Conservation (phyloP, 2,329 filamentous ascomycete species). For the Alternaria infectoria region DNA sequence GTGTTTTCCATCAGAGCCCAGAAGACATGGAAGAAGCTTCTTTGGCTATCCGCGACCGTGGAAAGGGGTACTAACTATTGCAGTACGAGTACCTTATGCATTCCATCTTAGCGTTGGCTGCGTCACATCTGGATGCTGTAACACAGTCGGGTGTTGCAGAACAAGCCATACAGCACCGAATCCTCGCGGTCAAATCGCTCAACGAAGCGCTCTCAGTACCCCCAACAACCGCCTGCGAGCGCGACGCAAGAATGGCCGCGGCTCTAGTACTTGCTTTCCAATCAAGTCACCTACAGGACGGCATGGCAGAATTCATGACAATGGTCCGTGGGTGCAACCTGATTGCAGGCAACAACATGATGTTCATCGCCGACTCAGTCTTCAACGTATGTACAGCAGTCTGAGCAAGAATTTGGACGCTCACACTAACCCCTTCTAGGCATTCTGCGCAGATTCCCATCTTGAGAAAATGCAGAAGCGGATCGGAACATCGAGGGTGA, state of each 20-base stretch:
- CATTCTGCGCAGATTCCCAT: slow-evolving; percentile 42
- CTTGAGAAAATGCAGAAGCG: slow-evolving; percentile 39
- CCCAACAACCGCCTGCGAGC: slow-evolving; percentile 38
- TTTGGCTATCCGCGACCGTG: not conserved
- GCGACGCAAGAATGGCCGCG: slow-evolving; percentile 47
- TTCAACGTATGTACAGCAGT: slow-evolving; percentile 33
- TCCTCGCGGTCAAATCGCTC: slow-evolving; percentile 65
- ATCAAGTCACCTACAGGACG: slow-evolving; percentile 47
- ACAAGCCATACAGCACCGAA: slow-evolving; percentile 68
- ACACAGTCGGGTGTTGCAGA: slow-evolving; percentile 59
- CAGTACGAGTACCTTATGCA: slow-evolving; percentile 74
- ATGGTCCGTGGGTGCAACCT: slow-evolving; percentile 48
- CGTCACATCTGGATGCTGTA: slow-evolving; percentile 65
- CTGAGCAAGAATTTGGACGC: fast-evolving
- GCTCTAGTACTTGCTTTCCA: slow-evolving; percentile 48
- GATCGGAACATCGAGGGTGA: slow-evolving; percentile 23
- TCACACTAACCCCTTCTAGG: slow-evolving; percentile 10
- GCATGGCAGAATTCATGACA: slow-evolving; percentile 45
- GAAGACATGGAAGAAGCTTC: not conserved
- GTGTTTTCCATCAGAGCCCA: slow-evolving; percentile 23
- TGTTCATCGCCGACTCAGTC: slow-evolving; percentile 29
- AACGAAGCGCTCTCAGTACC: slow-evolving; percentile 47
- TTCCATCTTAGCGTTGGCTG: slow-evolving; percentile 70
- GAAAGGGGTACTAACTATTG: slow-evolving; percentile 12
- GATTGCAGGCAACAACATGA: slow-evolving; percentile 36